Evolutionary conservation across 2,329 filamentous ascomycete genomes (phyloP).

Genomic region (Fusarium falciforme): DNA sequence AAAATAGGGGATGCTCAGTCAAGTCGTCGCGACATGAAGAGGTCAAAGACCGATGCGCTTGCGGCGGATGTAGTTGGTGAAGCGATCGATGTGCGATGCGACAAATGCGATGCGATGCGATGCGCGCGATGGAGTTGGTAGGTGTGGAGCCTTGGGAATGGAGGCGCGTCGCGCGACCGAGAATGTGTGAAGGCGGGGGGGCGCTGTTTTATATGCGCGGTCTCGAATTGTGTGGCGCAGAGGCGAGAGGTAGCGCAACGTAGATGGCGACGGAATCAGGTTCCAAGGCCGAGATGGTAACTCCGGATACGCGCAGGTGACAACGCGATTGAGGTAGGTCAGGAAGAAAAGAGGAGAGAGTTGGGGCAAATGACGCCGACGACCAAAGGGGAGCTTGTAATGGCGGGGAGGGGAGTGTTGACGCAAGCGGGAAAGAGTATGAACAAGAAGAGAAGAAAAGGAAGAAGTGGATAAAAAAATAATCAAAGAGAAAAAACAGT

Average conservation of each 20-base stretch:
- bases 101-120: conserved; percentile 22
- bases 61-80: not conserved
- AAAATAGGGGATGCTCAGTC: conserved; percentile 43
- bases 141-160: conserved; percentile 31
- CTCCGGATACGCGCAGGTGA: conserved; percentile 22
- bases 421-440: conserved; percentile 1
- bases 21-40: conserved; percentile 53
- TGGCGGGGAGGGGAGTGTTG: conserved; percentile 1
- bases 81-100: conserved; percentile 6
- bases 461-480: conserved; percentile 9
- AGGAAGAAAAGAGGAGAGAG: conserved; percentile 22
- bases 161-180: conserved; percentile 37
- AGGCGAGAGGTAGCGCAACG: conserved; percentile 21
- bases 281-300: conserved; percentile 27
- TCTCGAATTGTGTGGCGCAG: conserved; percentile 30
- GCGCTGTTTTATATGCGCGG: conserved; percentile 33
- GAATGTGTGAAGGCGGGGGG: conserved; percentile 27
- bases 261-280: conserved; percentile 35
- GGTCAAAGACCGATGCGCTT: conserved; percentile 22
- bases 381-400: conserved; percentile 20
- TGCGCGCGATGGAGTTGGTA: conserved; percentile 24
- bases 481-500: conserved; percentile 27
- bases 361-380: conserved; percentile 35
- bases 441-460: conserved; percentile 3
- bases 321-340: conserved; percentile 5